Conservation (phyloP, 805 yeast species). For the Vanderwaltozyma verrucispora region DNA sequence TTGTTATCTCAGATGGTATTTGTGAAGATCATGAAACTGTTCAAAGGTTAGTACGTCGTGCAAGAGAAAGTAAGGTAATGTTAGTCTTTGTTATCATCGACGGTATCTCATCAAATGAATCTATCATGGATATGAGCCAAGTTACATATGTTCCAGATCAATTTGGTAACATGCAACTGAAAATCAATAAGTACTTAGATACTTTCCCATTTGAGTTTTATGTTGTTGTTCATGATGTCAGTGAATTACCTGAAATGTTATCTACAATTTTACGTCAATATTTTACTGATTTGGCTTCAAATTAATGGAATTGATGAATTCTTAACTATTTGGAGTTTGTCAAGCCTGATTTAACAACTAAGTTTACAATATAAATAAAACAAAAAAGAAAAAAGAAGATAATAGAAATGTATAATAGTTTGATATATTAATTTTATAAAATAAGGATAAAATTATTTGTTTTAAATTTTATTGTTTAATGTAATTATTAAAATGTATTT, state of each 20-base stretch:
- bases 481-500: too few species aligned
- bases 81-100: slow-evolving; percentile 90
- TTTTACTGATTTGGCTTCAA: slow-evolving; percentile 59
- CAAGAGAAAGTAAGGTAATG: slow-evolving; percentile 89
- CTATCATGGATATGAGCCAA: slow-evolving; percentile 90
- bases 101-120: slow-evolving; percentile 73
- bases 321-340: too few species aligned
- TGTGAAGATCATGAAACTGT: slow-evolving; percentile 89
- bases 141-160: slow-evolving; percentile 69
- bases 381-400: not conserved
- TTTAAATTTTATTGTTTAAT: too few species aligned
- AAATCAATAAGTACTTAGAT: slow-evolving; percentile 79
- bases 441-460: too few species aligned
- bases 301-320: too few species aligned
- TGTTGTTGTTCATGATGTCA: slow-evolving; percentile 82
- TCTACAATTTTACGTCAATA: slow-evolving; percentile 85
- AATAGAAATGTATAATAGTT: too few species aligned
- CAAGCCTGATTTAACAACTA: not conserved
- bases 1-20: slow-evolving; percentile 91
- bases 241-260: slow-evolving; percentile 85
- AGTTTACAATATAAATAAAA: not conserved
- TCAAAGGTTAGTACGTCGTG: slow-evolving; percentile 76
- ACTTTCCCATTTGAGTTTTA: slow-evolving; percentile 95
- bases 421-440: too few species aligned
- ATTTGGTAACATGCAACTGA: slow-evolving; percentile 58